Conservation (phyloP, 2,329 filamentous ascomycete species). For the Ceratocystis eucalypticola region DNA sequence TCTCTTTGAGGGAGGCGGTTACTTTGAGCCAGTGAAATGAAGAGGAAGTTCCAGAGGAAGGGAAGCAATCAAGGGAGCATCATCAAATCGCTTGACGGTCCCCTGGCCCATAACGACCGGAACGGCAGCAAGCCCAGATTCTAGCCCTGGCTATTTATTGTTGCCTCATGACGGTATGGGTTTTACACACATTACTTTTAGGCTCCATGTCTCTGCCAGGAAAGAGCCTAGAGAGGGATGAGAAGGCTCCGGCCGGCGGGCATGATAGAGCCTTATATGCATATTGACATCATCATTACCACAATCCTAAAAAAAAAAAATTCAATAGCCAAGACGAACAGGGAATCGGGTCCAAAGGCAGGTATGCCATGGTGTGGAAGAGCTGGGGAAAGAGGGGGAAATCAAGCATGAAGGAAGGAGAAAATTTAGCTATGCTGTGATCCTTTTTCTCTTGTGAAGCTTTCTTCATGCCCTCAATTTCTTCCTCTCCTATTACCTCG, state of each 20-base stretch:
- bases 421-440: background rate
- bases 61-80: background rate
- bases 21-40: background rate
- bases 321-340: background rate
- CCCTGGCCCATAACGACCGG: background rate
- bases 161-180: background rate
- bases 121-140: background rate
- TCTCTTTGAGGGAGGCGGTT: background rate
- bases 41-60: background rate
- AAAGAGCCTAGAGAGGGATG: background rate
- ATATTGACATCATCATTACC: background rate
- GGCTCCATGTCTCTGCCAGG: background rate
- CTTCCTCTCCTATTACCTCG: background rate
- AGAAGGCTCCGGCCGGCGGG: background rate
- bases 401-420: background rate
- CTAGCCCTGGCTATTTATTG: background rate
- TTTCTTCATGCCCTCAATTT: background rate
- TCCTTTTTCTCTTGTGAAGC: background rate
- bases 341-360: background rate
- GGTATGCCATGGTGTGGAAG: background rate
- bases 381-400: background rate
- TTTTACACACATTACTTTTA: background rate
- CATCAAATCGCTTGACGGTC: background rate
- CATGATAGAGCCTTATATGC: slow-evolving; percentile 1
- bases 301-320: background rate